A percentile compares a stretch with the other conserved stretches of the same genome.
Conservation (phyloP, 768 basidiomycete species). For the Russula abietina region DNA sequence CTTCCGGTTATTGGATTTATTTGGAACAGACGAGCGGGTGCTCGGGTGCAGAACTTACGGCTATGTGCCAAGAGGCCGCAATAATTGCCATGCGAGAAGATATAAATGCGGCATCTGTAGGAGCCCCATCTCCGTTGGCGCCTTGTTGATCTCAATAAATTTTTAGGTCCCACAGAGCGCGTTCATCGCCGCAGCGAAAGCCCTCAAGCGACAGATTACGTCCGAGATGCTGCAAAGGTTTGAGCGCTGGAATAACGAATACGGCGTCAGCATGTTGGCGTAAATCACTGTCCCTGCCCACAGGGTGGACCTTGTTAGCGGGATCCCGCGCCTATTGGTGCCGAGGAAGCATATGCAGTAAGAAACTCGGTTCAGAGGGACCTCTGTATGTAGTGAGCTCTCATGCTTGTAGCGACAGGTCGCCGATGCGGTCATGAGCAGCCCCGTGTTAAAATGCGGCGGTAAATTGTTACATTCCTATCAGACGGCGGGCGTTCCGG, state of each 20-base stretch:
- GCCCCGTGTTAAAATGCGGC: neutral
- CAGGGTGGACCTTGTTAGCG: neutral
- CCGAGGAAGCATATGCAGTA: neutral
- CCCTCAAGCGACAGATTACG: conserved; percentile 79
- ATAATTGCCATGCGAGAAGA: conserved; percentile 85
- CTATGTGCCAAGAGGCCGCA: conserved; percentile 95
- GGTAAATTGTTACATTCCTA: neutral
- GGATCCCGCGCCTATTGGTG: neutral
- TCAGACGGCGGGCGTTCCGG: conserved; percentile 8
- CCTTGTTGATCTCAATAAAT: neutral
- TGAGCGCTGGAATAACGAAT: conserved; percentile 53
- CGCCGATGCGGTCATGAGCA: neutral
- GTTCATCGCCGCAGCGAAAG: conserved; percentile 65
- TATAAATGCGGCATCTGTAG: conserved; percentile 68
- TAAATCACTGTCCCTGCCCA: neutral
- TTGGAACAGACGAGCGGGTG: conserved; percentile 78
- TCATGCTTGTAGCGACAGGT: neutral
- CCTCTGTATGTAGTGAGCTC: conserved; percentile 4
- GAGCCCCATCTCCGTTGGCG: conserved; percentile 30
- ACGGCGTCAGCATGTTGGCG: conserved; percentile 1
- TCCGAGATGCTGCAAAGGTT: conserved; percentile 68
- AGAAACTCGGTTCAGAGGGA: neutral
- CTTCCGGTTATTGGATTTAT: neutral
- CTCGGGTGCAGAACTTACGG: conserved; percentile 90
- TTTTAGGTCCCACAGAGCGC: conserved; percentile 67